These are phyloP conservation scores for Parasitella parasitica DNA, from an alignment of 371 early-diverging fungal genomes.

Conservation along the genomic window DNA sequence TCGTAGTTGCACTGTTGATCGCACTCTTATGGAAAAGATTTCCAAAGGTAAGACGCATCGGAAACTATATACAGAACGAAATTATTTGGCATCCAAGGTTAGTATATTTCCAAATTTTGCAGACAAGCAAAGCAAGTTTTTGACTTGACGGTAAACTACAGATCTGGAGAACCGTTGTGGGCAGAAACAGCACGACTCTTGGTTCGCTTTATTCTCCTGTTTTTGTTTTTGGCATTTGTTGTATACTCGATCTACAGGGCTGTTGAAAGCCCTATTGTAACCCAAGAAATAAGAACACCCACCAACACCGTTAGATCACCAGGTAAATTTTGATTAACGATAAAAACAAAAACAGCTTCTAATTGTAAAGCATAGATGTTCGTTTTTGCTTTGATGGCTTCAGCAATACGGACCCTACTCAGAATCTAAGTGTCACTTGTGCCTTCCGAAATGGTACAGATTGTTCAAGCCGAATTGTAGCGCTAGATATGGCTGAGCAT, in stretches of 20 bases:
- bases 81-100: constrained; percentile 35
- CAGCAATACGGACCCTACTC: not conserved
- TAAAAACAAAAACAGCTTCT: too few species aligned
- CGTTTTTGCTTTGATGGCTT: constrained; percentile 38
- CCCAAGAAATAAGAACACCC: constrained; percentile 8
- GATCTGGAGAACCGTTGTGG: constrained; percentile 39
- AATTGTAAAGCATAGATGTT: constrained; percentile 21
- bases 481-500: not conserved
- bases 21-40: constrained; percentile 14
- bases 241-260: not conserved
- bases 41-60: not conserved
- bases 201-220: constrained; percentile 12
- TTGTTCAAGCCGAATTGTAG: not conserved
- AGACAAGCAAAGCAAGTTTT: not conserved
- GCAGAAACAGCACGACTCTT: constrained; percentile 29
- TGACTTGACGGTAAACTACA: not conserved
- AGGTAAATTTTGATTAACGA: too few species aligned
- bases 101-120: not conserved
- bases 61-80: constrained; percentile 23
- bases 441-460: not conserved
- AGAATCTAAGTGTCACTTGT: not conserved
- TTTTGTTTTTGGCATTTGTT: constrained; percentile 18
- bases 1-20: not conserved
- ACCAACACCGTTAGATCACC: constrained; percentile 17
- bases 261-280: constrained; percentile 16